Percentiles rank a stretch among this genome's conserved stretches.
Evolutionary conservation across 441 rosid genomes (phyloP).

Genomic region (Pelargonium myrrhifolium): DNA sequence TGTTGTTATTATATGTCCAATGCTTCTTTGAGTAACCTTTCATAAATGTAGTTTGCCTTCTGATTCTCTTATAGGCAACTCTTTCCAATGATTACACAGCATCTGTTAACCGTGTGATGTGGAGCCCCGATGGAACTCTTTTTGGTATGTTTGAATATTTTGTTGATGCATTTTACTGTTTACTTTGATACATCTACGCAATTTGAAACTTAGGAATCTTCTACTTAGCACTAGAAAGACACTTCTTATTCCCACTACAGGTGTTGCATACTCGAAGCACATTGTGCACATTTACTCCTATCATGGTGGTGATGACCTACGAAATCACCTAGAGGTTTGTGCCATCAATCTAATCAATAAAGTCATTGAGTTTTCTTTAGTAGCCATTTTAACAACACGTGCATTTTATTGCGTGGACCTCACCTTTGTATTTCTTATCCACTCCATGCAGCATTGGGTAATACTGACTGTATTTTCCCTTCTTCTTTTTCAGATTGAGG

Average conservation of each 20-base stretch:
- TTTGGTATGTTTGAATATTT: slow-evolving; percentile 44
- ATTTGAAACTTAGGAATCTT: slow-evolving; percentile 8
- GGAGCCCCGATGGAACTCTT: slow-evolving; percentile 83
- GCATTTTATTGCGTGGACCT: neutral
- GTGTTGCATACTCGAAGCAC: slow-evolving; percentile 82
- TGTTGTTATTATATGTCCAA: slow-evolving; percentile 11
- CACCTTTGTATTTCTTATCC: neutral
- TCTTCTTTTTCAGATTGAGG: slow-evolving; percentile 75
- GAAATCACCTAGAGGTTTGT: slow-evolving; percentile 73
- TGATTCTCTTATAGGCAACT: slow-evolving; percentile 41
- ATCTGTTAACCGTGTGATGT: slow-evolving; percentile 70
- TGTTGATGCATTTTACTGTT: neutral
- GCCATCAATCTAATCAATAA: slow-evolving; percentile 4
- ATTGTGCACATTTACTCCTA: slow-evolving; percentile 70
- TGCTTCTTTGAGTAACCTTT: slow-evolving; percentile 11
- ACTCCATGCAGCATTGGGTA: neutral
- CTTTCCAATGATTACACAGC: slow-evolving; percentile 47
- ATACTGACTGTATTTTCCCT: too few species aligned
- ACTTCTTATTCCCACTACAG: slow-evolving; percentile 30
- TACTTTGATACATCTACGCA: neutral
- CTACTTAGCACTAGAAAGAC: slow-evolving; percentile 4
- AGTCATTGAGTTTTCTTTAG: neutral
- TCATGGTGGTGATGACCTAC: slow-evolving; percentile 55
- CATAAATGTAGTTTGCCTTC: slow-evolving; percentile 17
- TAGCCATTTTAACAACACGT: neutral